Evolutionary conservation across 2,329 filamentous ascomycete species (phyloP), one percentile per base, ranked within the genome.

Genomic region (Colletotrichum scovillei): DNA sequence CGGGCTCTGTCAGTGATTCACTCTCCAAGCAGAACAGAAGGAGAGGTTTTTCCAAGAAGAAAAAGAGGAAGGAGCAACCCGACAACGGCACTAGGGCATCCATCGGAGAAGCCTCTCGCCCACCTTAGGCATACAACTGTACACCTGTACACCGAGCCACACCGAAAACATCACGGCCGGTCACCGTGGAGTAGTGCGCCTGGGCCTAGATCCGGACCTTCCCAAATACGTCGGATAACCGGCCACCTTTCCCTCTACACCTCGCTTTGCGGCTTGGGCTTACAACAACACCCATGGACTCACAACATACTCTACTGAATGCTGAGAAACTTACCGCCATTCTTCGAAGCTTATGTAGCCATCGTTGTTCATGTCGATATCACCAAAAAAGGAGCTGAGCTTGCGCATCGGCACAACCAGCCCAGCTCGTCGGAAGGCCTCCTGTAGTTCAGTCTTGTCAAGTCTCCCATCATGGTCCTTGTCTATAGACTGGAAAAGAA

Each of bases 321-420:
- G 32, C 57, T 28, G 49, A 65, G n/a, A 42, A 71, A 87, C 92
- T 84, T 91, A 98, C 96, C 96, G 92, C 97, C 97, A 98, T 88
- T 99, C 97, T 76, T 95, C 92, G 83, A 97, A 98, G 75, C 89
- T 95, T 77, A 98, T 97, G 75, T 86, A 91, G 60, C 95, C 95
- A 81, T 99, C 95, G 77, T 92, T 90, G 84, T 99, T 96, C 80
- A 90, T 89, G 82, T 99, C 97, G 78, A 99, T 93, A 81, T 98
- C 93, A 76, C 90, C 86, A 81, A 99, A 98, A 85, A 99, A 98
- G 75, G 92, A 90, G 75, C 94, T 90, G 58, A 99, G 86, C 79
- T 95, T 93, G 67, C 92, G 90, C 77, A 88, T 91, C 26, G 95
- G 93, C 14, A 98, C 92, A 9, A 91, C 89, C 63, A 99, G 87